phyloP scores from a whole-genome alignment of 2,329 filamentous ascomycete species.

The Thielaviopsis populi region DNA sequence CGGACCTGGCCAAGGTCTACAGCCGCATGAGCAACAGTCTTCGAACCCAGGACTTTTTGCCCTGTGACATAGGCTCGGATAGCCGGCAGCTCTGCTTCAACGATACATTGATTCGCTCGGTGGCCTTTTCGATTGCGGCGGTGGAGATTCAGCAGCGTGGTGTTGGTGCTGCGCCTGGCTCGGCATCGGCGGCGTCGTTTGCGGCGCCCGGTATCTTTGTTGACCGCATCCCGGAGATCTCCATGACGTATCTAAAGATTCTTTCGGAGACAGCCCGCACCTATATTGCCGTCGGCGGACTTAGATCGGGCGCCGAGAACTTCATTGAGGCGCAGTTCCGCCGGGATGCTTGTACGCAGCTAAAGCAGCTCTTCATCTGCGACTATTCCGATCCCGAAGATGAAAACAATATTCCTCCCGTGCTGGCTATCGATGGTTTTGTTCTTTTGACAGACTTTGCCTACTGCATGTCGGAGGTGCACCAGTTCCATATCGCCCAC shows the following conservation, averaged over 20 bases:
- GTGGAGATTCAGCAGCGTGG: slow-evolving; percentile 88
- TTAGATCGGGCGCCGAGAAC: slow-evolving; percentile 32
- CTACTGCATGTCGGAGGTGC: slow-evolving; percentile 51
- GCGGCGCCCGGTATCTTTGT: slow-evolving; percentile 42
- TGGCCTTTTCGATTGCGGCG: slow-evolving; percentile 75
- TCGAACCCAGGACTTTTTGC: slow-evolving; percentile 36
- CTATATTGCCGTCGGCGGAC: slow-evolving; percentile 62
- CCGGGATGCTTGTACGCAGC: slow-evolving; percentile 9
- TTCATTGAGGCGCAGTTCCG: slow-evolving; percentile 19
- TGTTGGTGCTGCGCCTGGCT: slow-evolving; percentile 27
- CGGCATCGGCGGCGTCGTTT: slow-evolving; percentile 56
- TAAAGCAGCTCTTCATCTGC: slow-evolving; percentile 15
- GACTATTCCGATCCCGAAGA: slow-evolving; percentile 23
- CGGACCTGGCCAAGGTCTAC: slow-evolving; percentile 46
- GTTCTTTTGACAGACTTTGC: slow-evolving; percentile 69
- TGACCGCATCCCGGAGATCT: slow-evolving; percentile 54
- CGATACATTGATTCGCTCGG: slow-evolving; percentile 47
- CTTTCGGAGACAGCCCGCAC: slow-evolving; percentile 77
- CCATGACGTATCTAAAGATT: slow-evolving; percentile 73
- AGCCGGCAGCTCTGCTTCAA: slow-evolving; percentile 35
- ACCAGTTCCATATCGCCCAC: slow-evolving; percentile 61
- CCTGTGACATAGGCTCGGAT: slow-evolving; percentile 14
- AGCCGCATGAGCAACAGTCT: slow-evolving; percentile 45
- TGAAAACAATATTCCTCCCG: slow-evolving; percentile 34
- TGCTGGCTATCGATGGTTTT: slow-evolving; percentile 58